Percentiles rank a stretch among this genome's conserved stretches.
Evolutionary conservation across 75 land plant species (phyloP).

Genomic region (Cupressus sempervirens): DNA sequence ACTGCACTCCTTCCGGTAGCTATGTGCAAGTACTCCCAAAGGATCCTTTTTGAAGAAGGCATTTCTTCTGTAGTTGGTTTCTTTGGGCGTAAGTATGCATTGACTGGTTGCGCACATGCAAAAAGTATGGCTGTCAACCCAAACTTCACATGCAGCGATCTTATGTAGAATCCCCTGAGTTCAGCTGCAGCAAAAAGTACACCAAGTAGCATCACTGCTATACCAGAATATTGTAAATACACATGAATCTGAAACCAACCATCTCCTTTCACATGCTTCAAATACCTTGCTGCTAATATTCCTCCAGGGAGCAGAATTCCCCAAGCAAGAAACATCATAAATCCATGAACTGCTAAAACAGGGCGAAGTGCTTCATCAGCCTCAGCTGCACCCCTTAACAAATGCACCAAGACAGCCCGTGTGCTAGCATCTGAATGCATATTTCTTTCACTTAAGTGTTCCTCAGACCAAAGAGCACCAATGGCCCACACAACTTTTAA

Average conservation of each 20-base stretch:
- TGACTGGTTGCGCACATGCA: conserved; percentile 67
- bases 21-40: conserved; percentile 67
- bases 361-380: conserved; percentile 90
- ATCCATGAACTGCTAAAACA: conserved; percentile 97
- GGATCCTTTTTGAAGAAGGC: conserved; percentile 33
- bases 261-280: conserved; percentile 89
- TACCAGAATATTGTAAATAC: conserved; percentile 87
- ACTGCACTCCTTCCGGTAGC: conserved; percentile 69
- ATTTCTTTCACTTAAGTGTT: conserved; percentile 66
- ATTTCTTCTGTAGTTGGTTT: conserved; percentile 55
- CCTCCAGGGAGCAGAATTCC: conserved; percentile 94
- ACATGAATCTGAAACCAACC: conserved; percentile 94
- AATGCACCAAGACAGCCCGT: conserved; percentile 60
- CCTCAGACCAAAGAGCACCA: conserved; percentile 85
- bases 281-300: conserved; percentile 82
- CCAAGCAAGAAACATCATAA: conserved; percentile 99
- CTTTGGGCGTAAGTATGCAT: conserved; percentile 78
- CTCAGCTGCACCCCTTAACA: conserved; percentile 89
- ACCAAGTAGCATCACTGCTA: conserved; percentile 77
- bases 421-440: conserved; percentile 84
- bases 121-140: conserved; percentile 71
- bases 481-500: conserved; percentile 92
- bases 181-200: conserved; percentile 97
- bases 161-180: conserved; percentile 64
- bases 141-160: conserved; percentile 81